These are phyloP conservation scores for Dictyostelium discoideum DNA, from an alignment of 78 protist species.

Conservation along the genomic window DNA sequence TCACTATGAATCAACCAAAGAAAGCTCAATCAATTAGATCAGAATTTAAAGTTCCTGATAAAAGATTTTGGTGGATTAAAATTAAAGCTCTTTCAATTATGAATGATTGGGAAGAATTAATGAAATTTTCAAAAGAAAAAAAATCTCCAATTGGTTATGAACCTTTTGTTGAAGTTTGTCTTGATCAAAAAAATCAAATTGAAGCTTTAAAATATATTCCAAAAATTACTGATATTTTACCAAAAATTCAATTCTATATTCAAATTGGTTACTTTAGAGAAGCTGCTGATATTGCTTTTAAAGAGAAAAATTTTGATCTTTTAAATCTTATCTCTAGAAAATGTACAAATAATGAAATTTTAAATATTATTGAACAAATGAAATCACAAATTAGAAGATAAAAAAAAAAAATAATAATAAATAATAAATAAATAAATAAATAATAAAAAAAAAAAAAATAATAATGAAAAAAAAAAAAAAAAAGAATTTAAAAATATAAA, in stretches of 20 bases:
- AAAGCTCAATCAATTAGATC: slow-evolving; percentile 18
- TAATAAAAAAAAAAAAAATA: neutral
- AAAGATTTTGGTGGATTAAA: slow-evolving; percentile 83
- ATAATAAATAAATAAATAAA: no score
- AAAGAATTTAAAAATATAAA: neutral
- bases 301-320: slow-evolving; percentile 58
- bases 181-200: slow-evolving; percentile 19
- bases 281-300: slow-evolving; percentile 80
- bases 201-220: slow-evolving; percentile 80
- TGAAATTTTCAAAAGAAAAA: slow-evolving; percentile 60
- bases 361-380: slow-evolving; percentile 58
- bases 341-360: slow-evolving; percentile 58
- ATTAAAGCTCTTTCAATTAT: slow-evolving; percentile 68
- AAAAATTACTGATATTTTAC: slow-evolving; percentile 40
- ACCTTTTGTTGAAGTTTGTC: slow-evolving; percentile 84
- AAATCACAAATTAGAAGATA: slow-evolving; percentile 50
- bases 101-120: slow-evolving; percentile 52
- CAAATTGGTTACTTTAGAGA: slow-evolving; percentile 61
- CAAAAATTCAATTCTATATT: slow-evolving; percentile 48
- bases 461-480: neutral
- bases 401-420: neutral
- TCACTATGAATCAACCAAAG: slow-evolving; percentile 18
- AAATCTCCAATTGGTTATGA: slow-evolving; percentile 86
- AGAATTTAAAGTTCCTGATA: slow-evolving; percentile 76
- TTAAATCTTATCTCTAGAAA: slow-evolving; percentile 48